Conservation (phyloP, 2,329 filamentous ascomycete genomes). For the Macrophomina tecta region DNA sequence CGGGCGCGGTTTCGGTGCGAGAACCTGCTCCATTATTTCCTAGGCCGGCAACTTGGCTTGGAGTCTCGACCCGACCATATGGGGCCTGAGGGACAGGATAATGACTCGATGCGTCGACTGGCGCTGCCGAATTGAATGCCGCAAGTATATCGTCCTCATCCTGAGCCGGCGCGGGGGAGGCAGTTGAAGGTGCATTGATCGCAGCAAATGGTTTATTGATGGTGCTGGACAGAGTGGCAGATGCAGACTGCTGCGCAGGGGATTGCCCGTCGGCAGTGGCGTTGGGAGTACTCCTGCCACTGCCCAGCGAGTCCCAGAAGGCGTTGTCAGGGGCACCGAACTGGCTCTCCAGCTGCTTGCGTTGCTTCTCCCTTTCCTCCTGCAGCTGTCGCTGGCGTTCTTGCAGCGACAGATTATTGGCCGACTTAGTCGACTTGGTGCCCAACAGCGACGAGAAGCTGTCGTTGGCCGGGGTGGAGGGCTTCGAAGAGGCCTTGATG, state of each 20-base stretch:
- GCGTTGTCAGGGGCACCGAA: conserved; percentile 72
- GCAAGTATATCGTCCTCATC: conserved; percentile 66
- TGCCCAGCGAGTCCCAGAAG: conserved; percentile 77
- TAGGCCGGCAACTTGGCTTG: conserved; percentile 1
- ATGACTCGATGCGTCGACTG: conserved; percentile 65
- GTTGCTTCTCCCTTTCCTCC: conserved; percentile 78
- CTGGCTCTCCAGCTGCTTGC: conserved; percentile 73
- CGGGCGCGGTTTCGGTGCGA: conserved; percentile 26
- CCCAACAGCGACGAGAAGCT: conserved; percentile 80
- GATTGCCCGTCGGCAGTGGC: conserved; percentile 45
- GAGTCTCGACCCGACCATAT: conserved; percentile 36
- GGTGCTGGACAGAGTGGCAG: conserved; percentile 49
- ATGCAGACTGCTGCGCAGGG: conserved; percentile 35
- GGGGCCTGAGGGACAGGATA: conserved; percentile 56
- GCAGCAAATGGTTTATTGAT: conserved; percentile 48
- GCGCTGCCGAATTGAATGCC: conserved; percentile 65
- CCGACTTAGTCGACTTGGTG: conserved; percentile 64
- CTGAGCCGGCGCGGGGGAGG: conserved; percentile 33
- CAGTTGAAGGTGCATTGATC: conserved; percentile 38
- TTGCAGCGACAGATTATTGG: conserved; percentile 71
- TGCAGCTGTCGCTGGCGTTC: conserved; percentile 73
- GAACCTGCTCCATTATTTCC: conserved; percentile 32
- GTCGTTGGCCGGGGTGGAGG: conserved; percentile 62
- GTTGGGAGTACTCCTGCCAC: conserved; percentile 53
- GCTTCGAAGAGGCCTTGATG: conserved; percentile 58